These are phyloP conservation scores for Candida quercuum DNA, from an alignment of 805 yeast genomes.

Conservation along the genomic window DNA sequence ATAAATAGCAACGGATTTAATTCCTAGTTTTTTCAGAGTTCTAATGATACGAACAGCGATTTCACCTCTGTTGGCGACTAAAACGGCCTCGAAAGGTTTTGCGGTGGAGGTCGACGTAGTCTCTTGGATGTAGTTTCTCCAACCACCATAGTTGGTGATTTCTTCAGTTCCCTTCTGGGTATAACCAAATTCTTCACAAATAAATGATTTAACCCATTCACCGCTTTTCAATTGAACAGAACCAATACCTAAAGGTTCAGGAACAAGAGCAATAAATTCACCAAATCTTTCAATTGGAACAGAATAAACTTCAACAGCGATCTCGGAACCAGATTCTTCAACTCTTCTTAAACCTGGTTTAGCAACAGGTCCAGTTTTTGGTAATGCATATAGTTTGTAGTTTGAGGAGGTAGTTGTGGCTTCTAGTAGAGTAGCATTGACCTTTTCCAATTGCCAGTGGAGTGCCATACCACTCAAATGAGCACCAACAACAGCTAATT, in stretches of 20 bases:
- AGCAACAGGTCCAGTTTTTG: conserved; percentile 71
- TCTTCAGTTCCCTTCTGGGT: conserved; percentile 65
- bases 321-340: conserved; percentile 43
- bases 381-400: conserved; percentile 79
- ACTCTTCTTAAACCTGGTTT: conserved; percentile 86
- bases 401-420: conserved; percentile 64
- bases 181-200: conserved; percentile 91
- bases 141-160: conserved; percentile 84
- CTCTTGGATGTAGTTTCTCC: conserved; percentile 58
- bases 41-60: conserved; percentile 92
- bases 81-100: conserved; percentile 75
- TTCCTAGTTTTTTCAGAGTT: conserved; percentile 76
- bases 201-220: conserved; percentile 84
- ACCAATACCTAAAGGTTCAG: conserved; percentile 94
- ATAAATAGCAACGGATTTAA: conserved; percentile 80
- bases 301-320: conserved; percentile 78
- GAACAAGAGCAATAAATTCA: conserved; percentile 79
- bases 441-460: conserved; percentile 90
- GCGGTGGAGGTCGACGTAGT: conserved; percentile 27
- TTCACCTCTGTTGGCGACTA: conserved; percentile 96
- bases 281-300: conserved; percentile 79
- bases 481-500: conserved; percentile 94
- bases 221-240: conserved; percentile 80
- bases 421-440: conserved; percentile 64
- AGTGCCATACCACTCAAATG: conserved; percentile 84